Percentiles rank a stretch among this genome's conserved stretches.
These are phyloP conservation scores for Alternaria solani DNA, from an alignment of 2,329 filamentous ascomycete genomes.

Conservation along the genomic window DNA sequence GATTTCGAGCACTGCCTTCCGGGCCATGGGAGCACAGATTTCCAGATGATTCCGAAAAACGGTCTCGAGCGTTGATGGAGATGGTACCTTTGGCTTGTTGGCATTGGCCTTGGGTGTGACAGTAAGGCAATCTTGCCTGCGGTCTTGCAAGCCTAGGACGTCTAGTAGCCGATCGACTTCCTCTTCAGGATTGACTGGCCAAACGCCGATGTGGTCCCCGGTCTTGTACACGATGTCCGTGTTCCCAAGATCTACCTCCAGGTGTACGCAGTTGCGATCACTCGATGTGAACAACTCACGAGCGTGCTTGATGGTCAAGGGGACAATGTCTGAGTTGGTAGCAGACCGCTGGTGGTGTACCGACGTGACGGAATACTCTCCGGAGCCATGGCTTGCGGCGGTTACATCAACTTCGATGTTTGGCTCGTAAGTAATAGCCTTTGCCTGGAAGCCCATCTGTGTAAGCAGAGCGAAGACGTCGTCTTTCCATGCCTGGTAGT, in stretches of 20 bases:
- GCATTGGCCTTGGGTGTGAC: conserved; percentile 40
- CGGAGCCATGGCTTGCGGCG: conserved; percentile 16
- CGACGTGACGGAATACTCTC: conserved; percentile 29
- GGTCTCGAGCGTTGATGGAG: conserved; percentile 50
- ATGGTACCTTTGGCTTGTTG: conserved; percentile 50
- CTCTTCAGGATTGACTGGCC: conserved; percentile 51
- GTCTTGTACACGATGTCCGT: conserved; percentile 54
- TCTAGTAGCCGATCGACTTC: conserved; percentile 49
- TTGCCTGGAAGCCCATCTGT: conserved; percentile 44
- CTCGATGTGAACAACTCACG: conserved; percentile 48
- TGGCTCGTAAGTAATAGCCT: conserved; percentile 46
- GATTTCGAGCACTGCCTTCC: conserved; percentile 46
- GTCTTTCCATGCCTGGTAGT: conserved; percentile 56
- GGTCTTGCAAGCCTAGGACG: conserved; percentile 34
- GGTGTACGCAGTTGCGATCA: conserved; percentile 53
- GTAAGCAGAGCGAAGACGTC: conserved; percentile 44
- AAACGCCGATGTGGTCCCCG: conserved; percentile 54
- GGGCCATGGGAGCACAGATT: conserved; percentile 52
- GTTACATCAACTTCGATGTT: conserved; percentile 36
- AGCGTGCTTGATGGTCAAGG: conserved; percentile 41
- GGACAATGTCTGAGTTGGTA: conserved; percentile 43
- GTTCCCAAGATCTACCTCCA: conserved; percentile 52
- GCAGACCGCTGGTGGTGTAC: conserved; percentile 41
- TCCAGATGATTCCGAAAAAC: conserved; percentile 59
- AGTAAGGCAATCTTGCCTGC: conserved; percentile 32